Evolutionary conservation across 192 early-diverging fungal genomes (phyloP), one percentile per base, ranked within the genome.

Genomic region (Rhizophagus prolifer): DNA sequence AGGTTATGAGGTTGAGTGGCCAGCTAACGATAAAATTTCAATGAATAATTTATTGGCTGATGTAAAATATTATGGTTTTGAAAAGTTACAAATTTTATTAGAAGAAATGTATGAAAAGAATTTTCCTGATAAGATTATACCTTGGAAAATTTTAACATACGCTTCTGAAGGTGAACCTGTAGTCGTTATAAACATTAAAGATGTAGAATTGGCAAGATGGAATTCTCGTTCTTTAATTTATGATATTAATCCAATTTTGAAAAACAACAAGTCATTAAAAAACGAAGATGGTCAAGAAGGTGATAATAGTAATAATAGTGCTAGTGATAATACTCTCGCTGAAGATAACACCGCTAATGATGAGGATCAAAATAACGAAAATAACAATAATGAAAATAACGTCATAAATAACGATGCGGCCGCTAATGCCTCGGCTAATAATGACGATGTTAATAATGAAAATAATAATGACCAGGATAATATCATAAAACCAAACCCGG

Each of bases 41-140:
- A 66, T 66, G 64, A 66, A 31, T 19, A 66, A 66, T 66, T 36
- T 66, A n/a, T 34, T 66, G 9, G 28, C 16, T 9, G 64, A 66
- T 28, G 64, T 66, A 66, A 66, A 66, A 10, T 66, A 66, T 36
- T 66, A 66, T 28, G 64, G 64, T 0, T 66, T 66, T 66, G 64
- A 66, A 30, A 28, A n/a, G 9, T 66, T 66, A 36, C 64, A 34
- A 66, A 66, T 16, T 34, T 36, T 66, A 12, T 66, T 66, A n/a
- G 64, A 66, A 66, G 28, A 66, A 9, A 36, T 21, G 6, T 66
- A 66, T 66, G 64, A 66, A 66, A 36, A 66, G 8, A 16, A 36
- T 34, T 66, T 28, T 16, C 64, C 64, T 7, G 16, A 14, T 31
- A 66, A 26, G 6, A 26, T 66, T 2, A 26, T 66, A 19, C 64